These are phyloP conservation scores for Hygrocybe coccinea DNA, from an alignment of 768 basidiomycete genomes.

Conservation along the genomic window DNA sequence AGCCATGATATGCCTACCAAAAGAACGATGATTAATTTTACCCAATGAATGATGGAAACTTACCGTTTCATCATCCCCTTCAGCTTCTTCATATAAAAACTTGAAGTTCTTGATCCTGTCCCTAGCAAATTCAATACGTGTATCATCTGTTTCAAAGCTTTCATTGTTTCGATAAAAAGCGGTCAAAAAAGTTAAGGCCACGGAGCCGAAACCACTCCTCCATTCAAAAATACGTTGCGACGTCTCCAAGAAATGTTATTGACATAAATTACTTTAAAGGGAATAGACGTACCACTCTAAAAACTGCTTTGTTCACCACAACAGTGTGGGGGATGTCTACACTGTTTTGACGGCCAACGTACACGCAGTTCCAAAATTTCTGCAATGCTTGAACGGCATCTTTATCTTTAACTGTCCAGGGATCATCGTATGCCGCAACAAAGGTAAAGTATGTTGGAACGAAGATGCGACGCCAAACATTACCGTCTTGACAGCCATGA, in stretches of 20 bases:
- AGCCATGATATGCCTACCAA: too few relatives aligned
- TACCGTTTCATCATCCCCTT: conserved; percentile 1
- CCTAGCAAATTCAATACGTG: neutral
- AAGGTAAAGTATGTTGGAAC: neutral
- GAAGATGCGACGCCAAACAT: neutral
- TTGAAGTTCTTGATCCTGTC: neutral
- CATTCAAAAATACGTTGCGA: conserved; percentile 8
- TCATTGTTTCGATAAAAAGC: conserved; percentile 1
- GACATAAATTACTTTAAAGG: neutral
- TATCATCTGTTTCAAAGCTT: neutral
- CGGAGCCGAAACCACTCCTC: conserved; percentile 5
- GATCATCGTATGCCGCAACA: neutral
- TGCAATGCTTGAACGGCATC: neutral
- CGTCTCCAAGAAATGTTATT: neutral
- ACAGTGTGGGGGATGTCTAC: neutral
- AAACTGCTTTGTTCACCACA: neutral
- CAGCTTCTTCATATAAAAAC: neutral
- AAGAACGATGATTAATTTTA: neutral
- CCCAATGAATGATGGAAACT: neutral
- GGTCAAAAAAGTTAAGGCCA: conserved; percentile 3
- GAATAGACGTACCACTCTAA: neutral
- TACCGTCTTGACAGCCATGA: too few relatives aligned
- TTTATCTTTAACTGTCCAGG: neutral
- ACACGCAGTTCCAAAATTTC: neutral
- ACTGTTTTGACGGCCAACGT: neutral